These are phyloP conservation scores for Trichoderma guizhouense DNA, from an alignment of 2,329 filamentous ascomycete genomes.

Conservation along the genomic window DNA sequence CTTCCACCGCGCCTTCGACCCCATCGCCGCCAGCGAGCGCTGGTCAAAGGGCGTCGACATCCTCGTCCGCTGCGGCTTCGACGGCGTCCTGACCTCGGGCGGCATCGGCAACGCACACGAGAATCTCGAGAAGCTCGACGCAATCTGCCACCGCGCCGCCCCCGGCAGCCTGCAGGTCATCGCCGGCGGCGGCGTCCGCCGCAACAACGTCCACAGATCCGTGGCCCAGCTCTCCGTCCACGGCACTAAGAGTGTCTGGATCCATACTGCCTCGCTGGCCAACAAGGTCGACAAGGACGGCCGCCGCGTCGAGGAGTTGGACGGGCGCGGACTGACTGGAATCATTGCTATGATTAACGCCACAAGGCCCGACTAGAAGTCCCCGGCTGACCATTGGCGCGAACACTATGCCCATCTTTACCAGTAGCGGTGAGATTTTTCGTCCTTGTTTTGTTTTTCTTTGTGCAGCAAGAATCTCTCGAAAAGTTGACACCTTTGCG, in stretches of 20 bases:
- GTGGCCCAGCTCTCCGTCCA: slow-evolving; percentile 28
- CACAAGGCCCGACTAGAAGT: slow-evolving; percentile 27
- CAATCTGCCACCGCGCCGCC: slow-evolving; percentile 33
- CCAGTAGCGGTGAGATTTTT: background rate
- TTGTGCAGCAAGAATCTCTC: background rate
- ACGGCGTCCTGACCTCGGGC: slow-evolving; percentile 52
- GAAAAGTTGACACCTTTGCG: background rate
- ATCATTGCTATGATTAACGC: slow-evolving; percentile 25
- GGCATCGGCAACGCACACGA: slow-evolving; percentile 41
- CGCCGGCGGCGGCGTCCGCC: slow-evolving; percentile 50
- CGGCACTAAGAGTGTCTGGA: slow-evolving; percentile 32
- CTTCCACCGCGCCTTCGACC: slow-evolving; percentile 58
- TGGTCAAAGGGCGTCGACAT: slow-evolving; percentile 29
- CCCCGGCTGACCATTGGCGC: slow-evolving; percentile 29
- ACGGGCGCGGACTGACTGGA: slow-evolving; percentile 26
- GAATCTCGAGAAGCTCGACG: slow-evolving; percentile 38
- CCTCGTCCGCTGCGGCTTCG: slow-evolving; percentile 45
- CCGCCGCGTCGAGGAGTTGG: slow-evolving; percentile 24
- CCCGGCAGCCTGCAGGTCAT: slow-evolving; percentile 43
- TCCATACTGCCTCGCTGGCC: slow-evolving; percentile 45
- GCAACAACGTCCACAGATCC: slow-evolving; percentile 35
- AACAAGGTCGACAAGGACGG: slow-evolving; percentile 10
- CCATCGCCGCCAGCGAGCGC: slow-evolving; percentile 33
- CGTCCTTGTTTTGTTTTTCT: background rate
- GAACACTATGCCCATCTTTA: slow-evolving; percentile 21